These are phyloP conservation scores for Xanthoparmelia taractica DNA, from an alignment of 495 filamentous ascomycete species.

Conservation along the genomic window DNA sequence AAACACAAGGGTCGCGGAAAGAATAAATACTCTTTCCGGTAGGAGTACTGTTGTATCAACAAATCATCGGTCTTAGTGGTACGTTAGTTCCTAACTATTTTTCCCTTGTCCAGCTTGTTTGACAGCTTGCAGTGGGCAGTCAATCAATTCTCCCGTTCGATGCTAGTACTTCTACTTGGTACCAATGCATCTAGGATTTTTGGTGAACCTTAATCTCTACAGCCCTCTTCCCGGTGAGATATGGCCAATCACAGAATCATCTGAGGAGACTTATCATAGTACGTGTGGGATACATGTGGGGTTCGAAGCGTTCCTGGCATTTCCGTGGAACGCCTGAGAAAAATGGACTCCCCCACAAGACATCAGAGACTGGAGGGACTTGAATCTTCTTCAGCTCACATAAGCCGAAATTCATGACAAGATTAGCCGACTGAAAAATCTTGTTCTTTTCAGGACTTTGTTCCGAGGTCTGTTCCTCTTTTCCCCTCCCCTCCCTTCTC, in stretches of 20 bases:
- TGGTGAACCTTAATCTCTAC: constrained; percentile 1
- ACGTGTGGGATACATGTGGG: constrained; percentile 7
- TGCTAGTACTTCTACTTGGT: no score
- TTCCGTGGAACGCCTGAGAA: constrained; percentile 8
- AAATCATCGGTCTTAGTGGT: background rate
- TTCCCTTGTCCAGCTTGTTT: background rate
- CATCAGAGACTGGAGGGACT: no score
- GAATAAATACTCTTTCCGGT: background rate
- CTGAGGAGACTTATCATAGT: background rate
- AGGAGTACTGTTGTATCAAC: background rate
- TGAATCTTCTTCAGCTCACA: background rate
- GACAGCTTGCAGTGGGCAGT: background rate
- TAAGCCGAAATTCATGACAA: background rate
- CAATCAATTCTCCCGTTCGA: background rate
- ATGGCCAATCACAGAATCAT: background rate
- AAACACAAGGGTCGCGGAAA: background rate
- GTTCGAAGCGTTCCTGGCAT: constrained; percentile 8
- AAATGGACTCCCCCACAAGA: background rate
- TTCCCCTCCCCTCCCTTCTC: background rate
- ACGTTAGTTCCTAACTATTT: no score
- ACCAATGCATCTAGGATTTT: no score
- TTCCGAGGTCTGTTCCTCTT: constrained; percentile 5
- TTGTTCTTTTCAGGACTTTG: background rate
- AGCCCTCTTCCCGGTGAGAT: background rate
- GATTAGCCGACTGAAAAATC: background rate